Percentiles rank a stretch among this genome's conserved stretches.
Conservation (phyloP, 768 basidiomycete species). For the Mycena capillaripes region DNA sequence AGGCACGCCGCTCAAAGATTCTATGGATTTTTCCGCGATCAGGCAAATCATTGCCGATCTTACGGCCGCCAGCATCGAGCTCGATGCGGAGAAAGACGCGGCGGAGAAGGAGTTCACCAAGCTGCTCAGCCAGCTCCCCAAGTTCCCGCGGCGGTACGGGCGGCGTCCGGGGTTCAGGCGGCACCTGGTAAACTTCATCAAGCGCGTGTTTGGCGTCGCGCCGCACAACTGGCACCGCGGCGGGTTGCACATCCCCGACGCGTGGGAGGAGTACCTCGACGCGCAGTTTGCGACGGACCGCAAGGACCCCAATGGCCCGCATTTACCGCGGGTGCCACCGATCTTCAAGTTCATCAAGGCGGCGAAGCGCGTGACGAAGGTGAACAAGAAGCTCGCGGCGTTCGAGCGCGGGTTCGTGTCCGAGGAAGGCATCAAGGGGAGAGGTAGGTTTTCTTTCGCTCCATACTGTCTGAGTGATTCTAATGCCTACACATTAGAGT, state of each 20-base stretch:
- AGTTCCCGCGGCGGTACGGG: constrained; percentile 43
- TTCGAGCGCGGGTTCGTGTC: constrained; percentile 89
- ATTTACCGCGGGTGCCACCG: constrained; percentile 39
- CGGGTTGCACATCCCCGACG: constrained; percentile 37
- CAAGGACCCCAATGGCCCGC: constrained; percentile 8
- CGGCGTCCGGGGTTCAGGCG: constrained; percentile 38
- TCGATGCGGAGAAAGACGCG: constrained; percentile 70
- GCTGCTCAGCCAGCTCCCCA: constrained; percentile 56
- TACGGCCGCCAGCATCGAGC: constrained; percentile 63
- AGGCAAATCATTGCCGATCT: constrained; percentile 61
- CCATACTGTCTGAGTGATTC: neutral
- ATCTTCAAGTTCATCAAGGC: constrained; percentile 68
- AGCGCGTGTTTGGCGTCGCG: constrained; percentile 54
- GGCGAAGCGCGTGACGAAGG: constrained; percentile 67
- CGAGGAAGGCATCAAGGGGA: constrained; percentile 80
- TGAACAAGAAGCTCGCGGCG: constrained; percentile 74
- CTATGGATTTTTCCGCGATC: constrained; percentile 58
- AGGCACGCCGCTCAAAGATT: constrained; percentile 37
- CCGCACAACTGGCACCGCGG: constrained; percentile 41
- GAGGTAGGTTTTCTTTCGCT: constrained; percentile 41
- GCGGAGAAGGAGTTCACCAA: constrained; percentile 68
- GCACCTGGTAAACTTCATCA: constrained; percentile 51
- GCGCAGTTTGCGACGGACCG: constrained; percentile 25
- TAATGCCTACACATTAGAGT: constrained; percentile 56
- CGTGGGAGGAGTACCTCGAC: constrained; percentile 53